Evolutionary conservation across 441 rosid genomes (phyloP), one percentile per base, ranked within the genome.

Genomic region (Adansonia gregorii): DNA sequence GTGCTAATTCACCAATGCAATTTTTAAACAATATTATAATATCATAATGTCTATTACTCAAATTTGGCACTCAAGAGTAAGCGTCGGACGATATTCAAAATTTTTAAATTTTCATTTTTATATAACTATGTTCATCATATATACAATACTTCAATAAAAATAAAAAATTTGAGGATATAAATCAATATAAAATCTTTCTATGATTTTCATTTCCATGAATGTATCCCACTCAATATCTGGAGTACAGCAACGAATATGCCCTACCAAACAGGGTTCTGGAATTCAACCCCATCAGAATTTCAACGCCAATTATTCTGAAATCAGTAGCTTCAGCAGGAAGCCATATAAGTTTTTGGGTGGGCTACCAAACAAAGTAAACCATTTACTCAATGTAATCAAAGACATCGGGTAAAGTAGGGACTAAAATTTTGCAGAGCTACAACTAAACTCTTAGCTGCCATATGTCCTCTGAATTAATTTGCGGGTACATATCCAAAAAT

Each of bases 391-490:
- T 48, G 12, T n/a, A 10, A 66, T 22, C 49, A 72, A 14, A 39
- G 58, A 8, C 46, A 19, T 60, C 55, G 55, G 43, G 45, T 27
- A 12, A 55, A 22, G 78, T 71, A 60, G 76, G 79, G 73, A 5
- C 39, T 10, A 46, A 8, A 12, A 12, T 24, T 56, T 9, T 8
- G 63, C 67, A 80, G 56, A 41, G 14, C 19, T 17, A 4, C 48
- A n/a, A 65, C 39, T 14, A 63, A 63, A 35, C 19, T 63, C 24
- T 8, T 70, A 55, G 76, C 80, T 19, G 72, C 17, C 72, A 46
- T 11, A 17, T 3, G 17, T 12, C 2, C 5, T 46, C n/a, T 46
- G 20, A 22, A 48, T 22, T 12, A 20, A 68, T 68, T 48, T 46
- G 17, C 43, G 49, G 20, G 41, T 72, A 24, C 11, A 70, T 14